Conservation (phyloP, 495 filamentous ascomycete genomes). For the Parmelia sp. region DNA sequence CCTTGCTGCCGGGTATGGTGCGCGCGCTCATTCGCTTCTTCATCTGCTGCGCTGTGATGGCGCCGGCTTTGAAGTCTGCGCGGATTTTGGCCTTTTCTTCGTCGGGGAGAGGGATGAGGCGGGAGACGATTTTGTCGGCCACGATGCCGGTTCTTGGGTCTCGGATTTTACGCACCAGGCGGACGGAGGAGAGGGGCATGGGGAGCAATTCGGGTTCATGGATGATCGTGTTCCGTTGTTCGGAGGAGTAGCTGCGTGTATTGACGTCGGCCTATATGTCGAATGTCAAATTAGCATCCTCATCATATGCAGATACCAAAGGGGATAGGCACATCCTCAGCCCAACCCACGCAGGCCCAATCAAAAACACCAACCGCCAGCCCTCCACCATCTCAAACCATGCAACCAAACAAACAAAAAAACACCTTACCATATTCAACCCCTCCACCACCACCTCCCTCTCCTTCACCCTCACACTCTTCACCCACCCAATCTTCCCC, state of each 20-base stretch:
- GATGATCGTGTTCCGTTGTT: constrained; percentile 37
- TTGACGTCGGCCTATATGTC: constrained; percentile 47
- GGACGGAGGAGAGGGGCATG: constrained; percentile 61
- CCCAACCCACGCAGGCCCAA: neutral
- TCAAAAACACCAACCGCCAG: neutral
- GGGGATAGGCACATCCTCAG: neutral
- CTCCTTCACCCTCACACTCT: constrained; percentile 46
- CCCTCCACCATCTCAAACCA: neutral
- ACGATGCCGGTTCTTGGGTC: constrained; percentile 56
- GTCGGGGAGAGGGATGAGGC: constrained; percentile 39
- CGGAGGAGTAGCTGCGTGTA: constrained; percentile 46
- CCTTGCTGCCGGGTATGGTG: constrained; percentile 38
- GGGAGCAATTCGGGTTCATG: constrained; percentile 42
- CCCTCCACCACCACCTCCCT: constrained; percentile 58
- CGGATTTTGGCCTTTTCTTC: constrained; percentile 17
- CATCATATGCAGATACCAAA: neutral
- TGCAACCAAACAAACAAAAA: neutral
- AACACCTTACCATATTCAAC: constrained; percentile 57
- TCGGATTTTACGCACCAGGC: constrained; percentile 69
- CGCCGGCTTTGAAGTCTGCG: constrained; percentile 19
- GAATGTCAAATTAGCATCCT: neutral
- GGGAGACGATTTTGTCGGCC: constrained; percentile 68
- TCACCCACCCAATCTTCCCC: constrained; percentile 71
- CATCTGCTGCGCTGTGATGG: neutral
- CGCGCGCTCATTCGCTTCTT: constrained; percentile 29